phyloP scores from a whole-genome alignment of 116 monocot species.

The Dioscorea cayenensis region DNA sequence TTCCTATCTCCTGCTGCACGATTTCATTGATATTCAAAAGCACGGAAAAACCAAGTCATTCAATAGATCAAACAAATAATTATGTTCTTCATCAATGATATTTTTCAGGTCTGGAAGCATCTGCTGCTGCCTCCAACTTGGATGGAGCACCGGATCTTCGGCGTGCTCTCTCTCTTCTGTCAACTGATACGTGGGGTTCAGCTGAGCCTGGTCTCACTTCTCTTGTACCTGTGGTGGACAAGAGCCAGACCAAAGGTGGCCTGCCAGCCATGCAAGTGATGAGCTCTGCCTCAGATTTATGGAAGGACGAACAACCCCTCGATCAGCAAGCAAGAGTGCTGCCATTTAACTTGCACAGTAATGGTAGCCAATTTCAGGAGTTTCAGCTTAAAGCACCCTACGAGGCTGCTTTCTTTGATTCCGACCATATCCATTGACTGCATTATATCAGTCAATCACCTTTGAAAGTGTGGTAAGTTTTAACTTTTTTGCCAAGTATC shows the following conservation, averaged over 20 bases:
- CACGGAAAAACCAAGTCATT: too few species aligned
- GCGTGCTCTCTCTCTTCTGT: constrained; percentile 99
- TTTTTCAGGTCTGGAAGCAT: constrained; percentile 48
- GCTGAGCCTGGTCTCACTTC: constrained; percentile 20
- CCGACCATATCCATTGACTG: constrained; percentile 23
- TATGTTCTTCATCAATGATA: too few species aligned
- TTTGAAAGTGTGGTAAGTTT: too few species aligned
- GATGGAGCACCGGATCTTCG: constrained; percentile 66
- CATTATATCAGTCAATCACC: not conserved
- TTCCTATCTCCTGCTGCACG: too few species aligned
- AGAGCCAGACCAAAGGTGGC: not conserved
- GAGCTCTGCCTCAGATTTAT: constrained; percentile 15
- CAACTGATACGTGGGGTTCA: constrained; percentile 44
- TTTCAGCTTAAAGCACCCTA: constrained; percentile 34
- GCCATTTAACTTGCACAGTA: constrained; percentile 30
- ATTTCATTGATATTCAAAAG: too few species aligned
- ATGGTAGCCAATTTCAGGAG: constrained; percentile 32
- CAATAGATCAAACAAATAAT: too few species aligned
- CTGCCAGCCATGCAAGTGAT: constrained; percentile 10
- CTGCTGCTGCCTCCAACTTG: constrained; percentile 43
- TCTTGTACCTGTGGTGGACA: constrained; percentile 16
- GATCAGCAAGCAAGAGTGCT: constrained; percentile 12
- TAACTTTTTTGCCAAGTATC: too few species aligned
- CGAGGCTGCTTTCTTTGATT: constrained; percentile 42
- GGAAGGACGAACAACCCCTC: constrained; percentile 24